phyloP scores from a whole-genome alignment of 208 protist genomes.

The Crithidia expoeki region DNA sequence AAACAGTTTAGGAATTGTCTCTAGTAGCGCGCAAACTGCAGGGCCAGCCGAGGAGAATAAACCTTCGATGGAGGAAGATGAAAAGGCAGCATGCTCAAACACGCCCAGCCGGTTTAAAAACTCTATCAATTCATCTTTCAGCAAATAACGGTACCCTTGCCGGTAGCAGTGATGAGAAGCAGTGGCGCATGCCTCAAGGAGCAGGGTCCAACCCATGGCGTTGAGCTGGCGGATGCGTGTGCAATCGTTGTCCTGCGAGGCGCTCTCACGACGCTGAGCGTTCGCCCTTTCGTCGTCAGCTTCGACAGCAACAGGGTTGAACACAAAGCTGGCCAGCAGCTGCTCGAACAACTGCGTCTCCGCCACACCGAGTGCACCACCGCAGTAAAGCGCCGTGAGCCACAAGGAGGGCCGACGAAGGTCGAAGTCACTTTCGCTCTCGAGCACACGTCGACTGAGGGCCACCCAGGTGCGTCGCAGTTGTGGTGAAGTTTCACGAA shows the following conservation, averaged over 20 bases:
- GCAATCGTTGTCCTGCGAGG: not conserved
- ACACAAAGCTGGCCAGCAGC: constrained; percentile 57
- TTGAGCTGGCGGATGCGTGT: constrained; percentile 3
- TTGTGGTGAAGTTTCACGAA: not conserved
- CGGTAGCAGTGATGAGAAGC: constrained; percentile 27
- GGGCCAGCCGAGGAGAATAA: not conserved
- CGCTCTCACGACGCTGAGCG: too few relatives aligned
- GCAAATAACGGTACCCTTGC: constrained; percentile 8
- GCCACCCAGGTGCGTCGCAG: constrained; percentile 24
- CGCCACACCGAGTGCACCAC: constrained; percentile 51
- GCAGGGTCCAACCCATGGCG: constrained; percentile 44
- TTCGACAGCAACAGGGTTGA: not conserved
- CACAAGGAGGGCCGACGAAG: constrained; percentile 25
- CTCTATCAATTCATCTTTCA: constrained; percentile 2
- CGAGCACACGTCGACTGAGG: constrained; percentile 12
- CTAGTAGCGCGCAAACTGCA: constrained; percentile 42
- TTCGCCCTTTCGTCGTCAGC: not conserved
- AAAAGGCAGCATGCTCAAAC: too few relatives aligned
- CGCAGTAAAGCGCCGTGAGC: constrained; percentile 53
- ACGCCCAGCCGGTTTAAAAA: constrained; percentile 13
- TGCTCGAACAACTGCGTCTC: constrained; percentile 66
- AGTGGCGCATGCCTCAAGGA: constrained; percentile 48
- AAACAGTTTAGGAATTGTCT: constrained; percentile 49
- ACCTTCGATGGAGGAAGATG: too few relatives aligned
- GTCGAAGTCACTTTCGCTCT: constrained; percentile 12